A percentile compares a stretch with the other conserved stretches of the same genome.
These are phyloP conservation scores for Tarenaya hassleriana DNA, from an alignment of 345 rosid genomes.

Conservation along the genomic window DNA sequence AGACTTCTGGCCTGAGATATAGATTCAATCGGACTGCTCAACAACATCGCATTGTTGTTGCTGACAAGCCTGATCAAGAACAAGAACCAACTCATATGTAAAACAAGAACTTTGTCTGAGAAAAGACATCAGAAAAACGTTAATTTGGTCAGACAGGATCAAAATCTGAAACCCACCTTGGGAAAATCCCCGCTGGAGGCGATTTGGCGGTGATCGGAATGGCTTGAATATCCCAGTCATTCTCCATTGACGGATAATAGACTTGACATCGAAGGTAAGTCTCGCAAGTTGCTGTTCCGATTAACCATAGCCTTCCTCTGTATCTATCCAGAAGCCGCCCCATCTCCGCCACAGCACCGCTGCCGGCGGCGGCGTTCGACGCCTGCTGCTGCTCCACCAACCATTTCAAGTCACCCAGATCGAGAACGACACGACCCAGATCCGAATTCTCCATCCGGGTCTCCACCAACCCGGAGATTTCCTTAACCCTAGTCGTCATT, in stretches of 20 bases:
- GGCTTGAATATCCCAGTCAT: conserved; percentile 93
- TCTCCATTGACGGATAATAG: conserved; percentile 82
- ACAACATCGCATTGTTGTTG: conserved; percentile 34
- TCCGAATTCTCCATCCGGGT: conserved; percentile 35
- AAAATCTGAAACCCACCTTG: conserved; percentile 37
- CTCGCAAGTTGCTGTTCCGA: conserved; percentile 95
- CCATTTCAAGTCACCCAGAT: conserved; percentile 96
- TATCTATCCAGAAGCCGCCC: conserved; percentile 47
- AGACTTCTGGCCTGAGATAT: conserved; percentile 46
- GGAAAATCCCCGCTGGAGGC: conserved; percentile 45
- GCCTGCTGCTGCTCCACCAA: conserved; percentile 51
- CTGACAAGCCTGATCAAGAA: conserved; percentile 41
- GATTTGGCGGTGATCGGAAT: conserved; percentile 73
- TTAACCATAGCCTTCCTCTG: conserved; percentile 59
- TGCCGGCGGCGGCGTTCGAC: conserved; percentile 42
- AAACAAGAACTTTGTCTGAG: too few relatives aligned
- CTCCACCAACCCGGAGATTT: conserved; percentile 52
- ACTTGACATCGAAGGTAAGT: conserved; percentile 90
- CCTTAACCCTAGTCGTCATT: conserved; percentile 40
- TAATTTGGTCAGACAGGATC: background rate
- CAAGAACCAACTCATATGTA: too few relatives aligned
- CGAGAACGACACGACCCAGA: conserved; percentile 55
- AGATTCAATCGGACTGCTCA: conserved; percentile 48
- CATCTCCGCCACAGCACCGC: conserved; percentile 54
- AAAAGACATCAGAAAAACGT: too few relatives aligned